Evolutionary conservation across 805 yeast species (phyloP), one percentile per base, ranked within the genome.

Genomic region (Tetrapisispora fleetii): DNA sequence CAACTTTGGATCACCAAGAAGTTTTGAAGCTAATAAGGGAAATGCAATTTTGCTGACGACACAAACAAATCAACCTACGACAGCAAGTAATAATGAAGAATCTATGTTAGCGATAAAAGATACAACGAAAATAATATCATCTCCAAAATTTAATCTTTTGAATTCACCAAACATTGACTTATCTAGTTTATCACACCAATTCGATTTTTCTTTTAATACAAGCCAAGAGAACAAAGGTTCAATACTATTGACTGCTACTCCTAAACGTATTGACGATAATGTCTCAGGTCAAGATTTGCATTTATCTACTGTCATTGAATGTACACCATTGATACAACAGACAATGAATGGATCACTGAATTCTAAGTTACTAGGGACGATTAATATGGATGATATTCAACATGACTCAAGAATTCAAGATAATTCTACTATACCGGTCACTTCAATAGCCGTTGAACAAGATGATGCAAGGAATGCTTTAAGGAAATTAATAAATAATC

Each of bases 251-350:
- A 41, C 22, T 11, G 28, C 56, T 11, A 57, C 59, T 13, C 59
- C 61, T 9, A 51, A 47, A 38, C 22, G 28, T 16, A 10, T 24
- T n/a, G 36, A 27, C 2, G 43, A 40, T 17, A 35, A 11, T 8
- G 18, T 8, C 22, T 30, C 47, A 7, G 28, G 19, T 22, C 50
- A 53, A 35, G 52, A 48, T 19, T 46, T 47, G 28, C 53, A 51
- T 32, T 43, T 46, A 27, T 56, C 58, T 5, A 35, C 51, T n/a
- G 43, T 53, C 38, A 50, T 62, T 17, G 64, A 60, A 44, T 60
- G 61, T 41, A 64, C 68, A 8, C 67, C 68, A 10, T 50, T 63
- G 27, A 61, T 63, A 17, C 67, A 63, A 47, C 64, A 62, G 37
- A 58, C 67, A 3, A 63, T 63, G 67, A 55, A 57, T 48, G 67